Evolutionary conservation across 2,329 filamentous ascomycete genomes (phyloP), one percentile per base, ranked within the genome.

Genomic region (Arthrobotrys sphaeroides): DNA sequence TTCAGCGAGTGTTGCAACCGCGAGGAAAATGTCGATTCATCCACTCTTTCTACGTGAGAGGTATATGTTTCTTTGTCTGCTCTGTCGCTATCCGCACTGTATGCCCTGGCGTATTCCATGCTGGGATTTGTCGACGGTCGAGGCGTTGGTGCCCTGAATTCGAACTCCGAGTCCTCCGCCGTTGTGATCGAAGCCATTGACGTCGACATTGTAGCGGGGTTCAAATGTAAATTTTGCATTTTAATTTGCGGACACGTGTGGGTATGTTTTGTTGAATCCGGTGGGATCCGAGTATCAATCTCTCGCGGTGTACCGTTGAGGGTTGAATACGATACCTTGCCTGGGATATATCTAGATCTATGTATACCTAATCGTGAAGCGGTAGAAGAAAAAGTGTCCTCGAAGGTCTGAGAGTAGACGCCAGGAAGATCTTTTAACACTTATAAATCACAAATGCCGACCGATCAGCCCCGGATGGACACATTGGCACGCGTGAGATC

Each of bases 21-120:
- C n/a, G 62, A 47, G 22, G 22, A 18, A 18, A 75, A 40, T 18
- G 57, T 69, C 20, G 64, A 66, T 0, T 40, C 12, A 7, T 72
- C 67, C 3, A 59, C 18, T 13, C 55, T 64, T 33, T 72, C 59
- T 5, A 59, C 16, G 18, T 65, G 47, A 12, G 47, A 33, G 16
- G 36, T 31, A 12, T 38, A 57, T 20, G 57, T 43, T 55, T 75
- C 45, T 24, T 62, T 64, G 6, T 66, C 55, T 5, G 16, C 51
- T 38, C 51, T 55, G 31, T 38, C 31, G 31, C 31, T 36, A n/a
- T 55, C 31, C 18, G 38, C 38, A 5, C 26, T 38, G 28, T 26
- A 53, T 3, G 55, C 22, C 28, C 45, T 26, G 5, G 26, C 24
- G 49, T 75, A 75, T 33, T 69, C 64, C 72, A 75, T 75, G 36